Percentiles rank a stretch among this genome's conserved stretches.
Evolutionary conservation across 345 rosid species (phyloP).

Genomic region (Eucalyptus cloeziana): DNA sequence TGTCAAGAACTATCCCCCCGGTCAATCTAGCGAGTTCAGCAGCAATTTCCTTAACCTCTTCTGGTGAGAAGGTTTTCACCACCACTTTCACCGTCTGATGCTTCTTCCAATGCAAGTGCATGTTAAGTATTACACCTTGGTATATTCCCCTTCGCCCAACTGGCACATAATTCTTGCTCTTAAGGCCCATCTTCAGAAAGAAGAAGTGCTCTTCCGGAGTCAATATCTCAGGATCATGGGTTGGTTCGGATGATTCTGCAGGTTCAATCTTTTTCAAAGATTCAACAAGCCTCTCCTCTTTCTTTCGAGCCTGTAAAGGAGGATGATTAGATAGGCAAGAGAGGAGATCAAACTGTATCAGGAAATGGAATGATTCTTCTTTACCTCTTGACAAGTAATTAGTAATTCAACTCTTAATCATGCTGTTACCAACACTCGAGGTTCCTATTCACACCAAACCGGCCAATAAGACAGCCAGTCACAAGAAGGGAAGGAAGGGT

Average conservation of each 20-base stretch:
- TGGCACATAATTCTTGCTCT: constrained; percentile 94
- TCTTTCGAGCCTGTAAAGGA: constrained; percentile 56
- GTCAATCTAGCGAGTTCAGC: constrained; percentile 70
- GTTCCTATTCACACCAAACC: neutral
- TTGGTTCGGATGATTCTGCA: constrained; percentile 44
- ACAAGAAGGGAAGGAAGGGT: neutral
- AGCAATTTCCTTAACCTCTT: constrained; percentile 88
- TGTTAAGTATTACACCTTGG: constrained; percentile 93
- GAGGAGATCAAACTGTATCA: neutral
- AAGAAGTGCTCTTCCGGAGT: constrained; percentile 92
- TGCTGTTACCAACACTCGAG: neutral
- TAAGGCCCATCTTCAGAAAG: constrained; percentile 83
- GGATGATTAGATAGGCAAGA: neutral
- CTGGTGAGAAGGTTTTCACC: constrained; percentile 74
- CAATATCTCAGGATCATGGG: constrained; percentile 89
- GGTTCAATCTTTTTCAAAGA: constrained; percentile 79
- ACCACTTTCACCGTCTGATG: constrained; percentile 83
- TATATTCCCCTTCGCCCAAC: constrained; percentile 86
- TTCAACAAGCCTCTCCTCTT: constrained; percentile 65
- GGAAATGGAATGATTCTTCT: neutral
- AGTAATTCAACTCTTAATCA: neutral
- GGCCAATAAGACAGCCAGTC: neutral
- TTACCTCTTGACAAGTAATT: neutral
- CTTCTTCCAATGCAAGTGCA: constrained; percentile 99
- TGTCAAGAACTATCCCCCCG: constrained; percentile 85